A percentile compares a stretch with the other conserved stretches of the same genome.
Evolutionary conservation across 345 rosid genomes (phyloP).

Genomic region (Isatis tinctoria): DNA sequence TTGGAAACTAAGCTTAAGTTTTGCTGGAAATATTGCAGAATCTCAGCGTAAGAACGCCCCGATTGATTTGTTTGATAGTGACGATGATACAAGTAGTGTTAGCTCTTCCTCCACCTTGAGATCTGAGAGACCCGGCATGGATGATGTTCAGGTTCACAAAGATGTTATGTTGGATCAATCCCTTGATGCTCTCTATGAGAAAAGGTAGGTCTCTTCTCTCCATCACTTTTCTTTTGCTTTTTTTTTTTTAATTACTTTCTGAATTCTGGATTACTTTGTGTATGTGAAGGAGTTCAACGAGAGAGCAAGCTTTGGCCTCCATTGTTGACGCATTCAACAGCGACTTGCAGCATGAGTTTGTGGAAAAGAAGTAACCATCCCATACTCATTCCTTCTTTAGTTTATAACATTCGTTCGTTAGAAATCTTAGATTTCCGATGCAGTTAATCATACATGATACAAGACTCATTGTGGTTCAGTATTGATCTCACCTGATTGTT

Average conservation of each 20-base stretch:
- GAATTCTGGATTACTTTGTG: constrained; percentile 17
- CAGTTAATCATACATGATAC: background rate
- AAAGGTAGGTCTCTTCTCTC: constrained; percentile 39
- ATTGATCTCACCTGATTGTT: background rate
- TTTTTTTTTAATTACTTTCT: background rate
- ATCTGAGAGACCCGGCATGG: constrained; percentile 53
- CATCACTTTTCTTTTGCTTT: background rate
- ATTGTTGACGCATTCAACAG: constrained; percentile 71
- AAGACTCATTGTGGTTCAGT: background rate
- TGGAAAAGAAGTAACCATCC: constrained; percentile 69
- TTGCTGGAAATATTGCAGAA: background rate
- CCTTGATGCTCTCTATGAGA: constrained; percentile 78
- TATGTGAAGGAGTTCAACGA: constrained; percentile 65
- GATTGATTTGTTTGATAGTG: constrained; percentile 52
- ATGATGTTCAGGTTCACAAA: constrained; percentile 58
- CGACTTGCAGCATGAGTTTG: constrained; percentile 66
- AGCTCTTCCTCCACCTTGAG: constrained; percentile 66
- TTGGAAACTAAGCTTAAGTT: background rate
- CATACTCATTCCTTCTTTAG: background rate
- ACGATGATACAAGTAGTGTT: constrained; percentile 75
- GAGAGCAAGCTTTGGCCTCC: constrained; percentile 71
- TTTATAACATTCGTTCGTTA: background rate
- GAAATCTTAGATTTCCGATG: background rate
- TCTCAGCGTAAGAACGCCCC: constrained; percentile 26
- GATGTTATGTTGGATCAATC: constrained; percentile 72